These are phyloP conservation scores for Monilinia polystroma DNA, from an alignment of 2,329 filamentous ascomycete species.

Conservation along the genomic window DNA sequence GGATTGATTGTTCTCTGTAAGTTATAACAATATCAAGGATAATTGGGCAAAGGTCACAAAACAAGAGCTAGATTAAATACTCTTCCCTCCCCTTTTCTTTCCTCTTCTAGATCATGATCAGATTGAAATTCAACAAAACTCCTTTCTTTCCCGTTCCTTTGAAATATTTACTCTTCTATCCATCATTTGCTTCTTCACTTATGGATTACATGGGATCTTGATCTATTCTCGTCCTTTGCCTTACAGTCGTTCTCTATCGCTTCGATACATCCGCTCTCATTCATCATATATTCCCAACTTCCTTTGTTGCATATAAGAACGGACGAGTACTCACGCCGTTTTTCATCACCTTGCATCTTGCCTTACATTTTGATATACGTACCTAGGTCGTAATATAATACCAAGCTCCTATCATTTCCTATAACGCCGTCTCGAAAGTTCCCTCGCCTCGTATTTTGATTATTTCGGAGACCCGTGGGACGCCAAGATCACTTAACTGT, in stretches of 20 bases:
- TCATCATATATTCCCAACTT: neutral
- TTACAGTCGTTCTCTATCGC: neutral
- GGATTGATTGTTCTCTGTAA: neutral
- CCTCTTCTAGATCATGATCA: slow-evolving; percentile 5
- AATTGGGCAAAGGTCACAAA: neutral
- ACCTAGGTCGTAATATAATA: neutral
- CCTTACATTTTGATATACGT: neutral
- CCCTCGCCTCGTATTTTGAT: neutral
- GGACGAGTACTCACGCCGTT: neutral
- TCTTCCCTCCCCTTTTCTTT: no score
- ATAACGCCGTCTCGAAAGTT: neutral
- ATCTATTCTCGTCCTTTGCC: neutral
- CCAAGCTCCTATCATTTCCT: neutral
- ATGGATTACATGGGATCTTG: neutral
- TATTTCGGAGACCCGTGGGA: neutral
- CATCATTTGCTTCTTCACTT: neutral
- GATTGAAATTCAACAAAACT: slow-evolving; percentile 9
- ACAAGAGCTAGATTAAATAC: neutral
- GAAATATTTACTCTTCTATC: neutral
- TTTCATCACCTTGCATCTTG: slow-evolving; percentile 11
- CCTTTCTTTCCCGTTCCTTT: slow-evolving; percentile 2
- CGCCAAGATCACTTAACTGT: slow-evolving; percentile 24
- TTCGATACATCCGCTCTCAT: neutral
- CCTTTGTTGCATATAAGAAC: neutral
- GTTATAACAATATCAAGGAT: neutral